Evolutionary conservation across 495 filamentous ascomycete species (phyloP), one percentile per base, ranked within the genome.

Genomic region (Penicillium lividum): DNA sequence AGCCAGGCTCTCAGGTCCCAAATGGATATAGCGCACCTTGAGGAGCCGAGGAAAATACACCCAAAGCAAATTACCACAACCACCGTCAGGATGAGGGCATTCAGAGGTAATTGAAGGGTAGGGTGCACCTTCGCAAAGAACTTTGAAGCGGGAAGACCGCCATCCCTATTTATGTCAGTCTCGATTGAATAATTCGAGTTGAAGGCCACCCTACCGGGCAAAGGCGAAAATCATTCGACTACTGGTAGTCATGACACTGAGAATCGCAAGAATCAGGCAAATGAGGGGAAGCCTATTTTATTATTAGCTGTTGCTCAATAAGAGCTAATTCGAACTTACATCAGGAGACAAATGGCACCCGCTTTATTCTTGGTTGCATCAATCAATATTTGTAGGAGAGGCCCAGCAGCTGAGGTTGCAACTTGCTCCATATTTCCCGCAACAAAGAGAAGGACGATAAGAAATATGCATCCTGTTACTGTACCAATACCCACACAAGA

Each of bases 161-260:
- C 80, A 61, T 91, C 89, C 43, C 89, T 77, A 42, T 5, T 9
- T 15, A 22, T 16, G 34, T 65, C 6, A 66, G 47, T 28, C 2
- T 9, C 3, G 28, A 28, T 11, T 1, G 0, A 6, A 15, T 3
- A 3, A 27, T 7, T 22, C 1, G 3, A 33, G 28, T 16, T 22
- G 51, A 49, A 15, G 11, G 9, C 13, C 13, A 48, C 7, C 48
- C 3, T 63, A 73, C 71, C 74, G 80, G 29, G 82, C 81, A 56
- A 92, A 91, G 4, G 88, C 88, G 57, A 84, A 91, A 8, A 86
- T 85, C 86, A 91, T 89, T 8, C 89, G 83, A 51, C 81, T 87
- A 47, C 82, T 84, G 0, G 89, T 90, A 4, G 87, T 89, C 86
- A 89, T 87, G 55, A 91, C 83, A 31, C 79, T 83, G 0, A 81